These are phyloP conservation scores for Ambrosiella cleistominuta DNA, from an alignment of 2,329 filamentous ascomycete species.

Conservation along the genomic window DNA sequence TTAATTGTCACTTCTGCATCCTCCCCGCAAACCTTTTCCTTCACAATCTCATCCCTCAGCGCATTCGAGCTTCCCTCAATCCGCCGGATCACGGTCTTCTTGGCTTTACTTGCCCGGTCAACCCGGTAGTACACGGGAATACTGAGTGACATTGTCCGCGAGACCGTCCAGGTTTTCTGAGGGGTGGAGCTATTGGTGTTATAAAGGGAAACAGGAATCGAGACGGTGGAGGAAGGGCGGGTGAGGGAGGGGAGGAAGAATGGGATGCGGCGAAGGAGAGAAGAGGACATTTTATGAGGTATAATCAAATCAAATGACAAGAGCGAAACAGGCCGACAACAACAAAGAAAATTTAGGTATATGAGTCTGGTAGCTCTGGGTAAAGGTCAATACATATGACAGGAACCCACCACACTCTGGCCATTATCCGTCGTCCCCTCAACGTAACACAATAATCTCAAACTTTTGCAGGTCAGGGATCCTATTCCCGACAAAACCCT, in stretches of 20 bases:
- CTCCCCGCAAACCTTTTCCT: conserved; percentile 37
- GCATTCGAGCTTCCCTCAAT: conserved; percentile 53
- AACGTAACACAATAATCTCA: no score
- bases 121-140: neutral
- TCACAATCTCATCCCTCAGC: conserved; percentile 45
- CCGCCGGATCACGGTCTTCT: conserved; percentile 52
- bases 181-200: neutral
- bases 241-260: conserved; percentile 7
- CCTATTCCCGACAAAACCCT: no score
- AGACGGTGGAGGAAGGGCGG: conserved; percentile 11
- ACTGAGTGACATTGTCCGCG: neutral
- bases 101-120: neutral
- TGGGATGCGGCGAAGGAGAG: neutral
- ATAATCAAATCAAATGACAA: neutral
- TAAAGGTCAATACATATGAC: no score
- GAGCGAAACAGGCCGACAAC: neutral
- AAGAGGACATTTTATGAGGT: neutral
- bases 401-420: no score
- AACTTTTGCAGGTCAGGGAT: no score
- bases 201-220: conserved; percentile 6
- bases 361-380: no score
- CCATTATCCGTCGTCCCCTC: no score
- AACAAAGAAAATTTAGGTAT: no score
- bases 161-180: neutral
- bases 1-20: conserved; percentile 35